Conservation (phyloP, 305 asterid species). For the Rubia peregrina region DNA sequence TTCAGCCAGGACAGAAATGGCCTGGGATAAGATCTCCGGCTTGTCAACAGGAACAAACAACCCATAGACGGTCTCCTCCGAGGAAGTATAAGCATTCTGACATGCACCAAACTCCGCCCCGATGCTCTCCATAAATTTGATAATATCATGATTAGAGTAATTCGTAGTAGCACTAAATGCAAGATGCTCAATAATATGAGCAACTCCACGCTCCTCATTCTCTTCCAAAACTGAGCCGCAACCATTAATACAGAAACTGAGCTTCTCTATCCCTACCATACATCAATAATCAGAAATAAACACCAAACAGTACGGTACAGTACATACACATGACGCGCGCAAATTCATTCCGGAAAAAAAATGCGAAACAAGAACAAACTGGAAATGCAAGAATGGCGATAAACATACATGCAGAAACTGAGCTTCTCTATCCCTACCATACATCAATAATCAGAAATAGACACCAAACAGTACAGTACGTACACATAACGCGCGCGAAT, state of each 20-base stretch:
- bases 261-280: slow-evolving; percentile 9
- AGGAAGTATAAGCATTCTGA: slow-evolving; percentile 83
- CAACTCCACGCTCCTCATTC: slow-evolving; percentile 97
- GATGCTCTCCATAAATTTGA: slow-evolving; percentile 87
- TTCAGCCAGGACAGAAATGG: slow-evolving; percentile 82
- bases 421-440: not conserved
- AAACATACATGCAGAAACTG: not conserved
- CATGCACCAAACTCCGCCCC: slow-evolving; percentile 99
- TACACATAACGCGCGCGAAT: not conserved
- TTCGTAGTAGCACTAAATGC: slow-evolving; percentile 95
- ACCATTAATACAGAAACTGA: slow-evolving; percentile 27
- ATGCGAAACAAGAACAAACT: not conserved
- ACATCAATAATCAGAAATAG: not conserved
- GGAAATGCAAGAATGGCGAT: not conserved
- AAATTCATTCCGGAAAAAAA: not conserved
- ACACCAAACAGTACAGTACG: not conserved
- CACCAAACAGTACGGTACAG: not conserved
- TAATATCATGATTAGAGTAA: slow-evolving; percentile 80
- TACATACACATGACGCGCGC: too few relatives aligned
- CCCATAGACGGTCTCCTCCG: slow-evolving; percentile 92
- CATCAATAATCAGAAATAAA: not conserved
- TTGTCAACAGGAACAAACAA: slow-evolving; percentile 93
- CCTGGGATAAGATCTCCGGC: slow-evolving; percentile 82
- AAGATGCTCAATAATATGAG: slow-evolving; percentile 94
- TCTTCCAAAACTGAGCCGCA: slow-evolving; percentile 96